A percentile compares a stretch with the other conserved stretches of the same genome.
Evolutionary conservation across 2,329 filamentous ascomycete species (phyloP).

Genomic region (Gliomastix tumulicola): DNA sequence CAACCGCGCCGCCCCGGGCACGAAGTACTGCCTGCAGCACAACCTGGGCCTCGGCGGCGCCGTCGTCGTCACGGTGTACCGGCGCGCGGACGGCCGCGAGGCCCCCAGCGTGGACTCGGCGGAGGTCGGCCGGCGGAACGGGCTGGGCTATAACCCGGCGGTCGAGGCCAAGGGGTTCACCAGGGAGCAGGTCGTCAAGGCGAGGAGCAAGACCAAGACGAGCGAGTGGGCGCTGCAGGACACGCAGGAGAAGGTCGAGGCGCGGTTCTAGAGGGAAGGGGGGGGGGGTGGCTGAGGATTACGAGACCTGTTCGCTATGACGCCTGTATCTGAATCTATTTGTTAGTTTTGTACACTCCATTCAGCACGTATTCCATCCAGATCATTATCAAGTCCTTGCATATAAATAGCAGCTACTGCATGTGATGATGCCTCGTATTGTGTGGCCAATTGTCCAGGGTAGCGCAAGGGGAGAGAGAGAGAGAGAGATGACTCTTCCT

Average conservation of each 20-base stretch:
- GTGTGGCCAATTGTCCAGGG: too few relatives aligned
- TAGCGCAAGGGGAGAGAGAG: too few relatives aligned
- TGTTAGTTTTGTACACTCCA: too few relatives aligned
- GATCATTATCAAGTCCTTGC: too few relatives aligned
- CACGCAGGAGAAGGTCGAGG: slow-evolving; percentile 30
- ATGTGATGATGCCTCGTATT: too few relatives aligned
- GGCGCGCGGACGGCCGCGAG: slow-evolving; percentile 67
- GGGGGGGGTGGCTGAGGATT: neutral
- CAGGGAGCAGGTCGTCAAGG: slow-evolving; percentile 60
- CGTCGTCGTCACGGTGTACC: slow-evolving; percentile 84
- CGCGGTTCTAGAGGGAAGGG: slow-evolving; percentile 19
- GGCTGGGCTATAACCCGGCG: slow-evolving; percentile 86
- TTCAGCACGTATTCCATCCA: too few relatives aligned
- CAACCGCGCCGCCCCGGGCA: slow-evolving; percentile 66
- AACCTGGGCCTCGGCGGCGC: slow-evolving; percentile 90
- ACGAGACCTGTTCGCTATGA: too few relatives aligned
- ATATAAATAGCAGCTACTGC: too few relatives aligned
- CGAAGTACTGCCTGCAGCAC: slow-evolving; percentile 75
- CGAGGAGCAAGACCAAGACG: slow-evolving; percentile 59
- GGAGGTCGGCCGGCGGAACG: slow-evolving; percentile 58
- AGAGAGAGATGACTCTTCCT: too few relatives aligned
- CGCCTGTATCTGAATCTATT: too few relatives aligned
- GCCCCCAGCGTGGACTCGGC: slow-evolving; percentile 54
- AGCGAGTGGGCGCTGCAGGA: slow-evolving; percentile 77
- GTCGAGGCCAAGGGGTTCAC: slow-evolving; percentile 87